Base-by-base conservation (phyloP, 768 basidiomycete species). In the Collybiopsis luxurians region DNA sequence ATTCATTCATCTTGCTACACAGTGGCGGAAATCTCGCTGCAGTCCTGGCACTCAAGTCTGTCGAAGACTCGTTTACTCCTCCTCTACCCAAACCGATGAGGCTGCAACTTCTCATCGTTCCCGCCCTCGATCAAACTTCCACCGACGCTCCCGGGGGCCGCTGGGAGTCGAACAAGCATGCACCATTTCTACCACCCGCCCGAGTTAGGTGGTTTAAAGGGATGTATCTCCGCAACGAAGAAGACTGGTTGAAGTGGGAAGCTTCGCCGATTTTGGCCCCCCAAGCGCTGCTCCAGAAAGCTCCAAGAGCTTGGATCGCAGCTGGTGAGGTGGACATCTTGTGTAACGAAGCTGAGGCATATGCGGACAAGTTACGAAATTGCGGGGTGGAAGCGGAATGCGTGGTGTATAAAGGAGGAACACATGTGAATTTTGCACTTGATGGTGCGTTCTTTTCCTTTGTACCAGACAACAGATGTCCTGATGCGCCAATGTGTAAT, bases 171-270 rank as follows among this genome's bases (percentile, higher is more conserved):
- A 86, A 86, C 63, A 70, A 73, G 26, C 65, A 83, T 47, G 79
- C 86, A 1, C 79, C 83, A 2, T 83, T 84, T 75, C 76, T 91
- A 31, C 67, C 71, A 3, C 84, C 80, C 2, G 79, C 61, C 4
- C 82, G 84, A 57, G 90, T 90, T 88, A 60, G 79, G 13, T 92
- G 89, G 89, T 91, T 86, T 79, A 73, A 81, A 28, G 65, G 75
- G 48, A 81, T 84, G 63, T 92, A 91, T 67, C 73, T 87, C 11
- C 87, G 88, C 0, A 81, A 85, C 57, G 64, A 76, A 59, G 74
- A 68, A 43, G 85, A 89, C 55, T 76, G 80, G 72, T 70, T 71
- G 0, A 81, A 84, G 50, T 88, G 86, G 85, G 84, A 86, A 56
- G 82, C 79, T 27, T 89, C 87, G 3, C 88, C 89, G 0, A 72